Evolutionary conservation across 31 red algal genomes (phyloP).

Genomic region (Odonthalia washingtoniensis): DNA sequence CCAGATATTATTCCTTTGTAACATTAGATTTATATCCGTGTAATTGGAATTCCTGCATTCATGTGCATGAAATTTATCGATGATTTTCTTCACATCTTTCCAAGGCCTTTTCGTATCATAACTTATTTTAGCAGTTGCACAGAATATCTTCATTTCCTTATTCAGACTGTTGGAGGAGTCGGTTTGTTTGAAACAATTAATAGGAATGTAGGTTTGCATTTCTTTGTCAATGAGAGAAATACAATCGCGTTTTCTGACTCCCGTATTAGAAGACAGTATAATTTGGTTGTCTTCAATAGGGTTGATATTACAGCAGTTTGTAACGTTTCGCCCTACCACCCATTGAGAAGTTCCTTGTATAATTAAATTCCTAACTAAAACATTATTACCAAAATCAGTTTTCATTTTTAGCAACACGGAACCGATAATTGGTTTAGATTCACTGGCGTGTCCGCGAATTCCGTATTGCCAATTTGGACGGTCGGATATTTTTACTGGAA

Average conservation of each 20-base stretch:
- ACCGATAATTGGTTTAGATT: conserved; percentile 9
- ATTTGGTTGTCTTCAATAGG: conserved; percentile 33
- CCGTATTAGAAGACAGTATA: neutral
- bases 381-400: conserved; percentile 27
- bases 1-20: neutral
- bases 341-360: conserved; percentile 42
- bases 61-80: conserved; percentile 19
- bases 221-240: conserved; percentile 18
- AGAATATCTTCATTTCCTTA: neutral
- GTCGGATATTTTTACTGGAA: neutral
- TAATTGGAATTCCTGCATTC: neutral
- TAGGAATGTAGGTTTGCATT: conserved; percentile 32
- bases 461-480: conserved; percentile 47
- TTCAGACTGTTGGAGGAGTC: neutral
- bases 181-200: neutral
- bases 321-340: conserved; percentile 50
- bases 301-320: conserved; percentile 10
- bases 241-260: neutral
- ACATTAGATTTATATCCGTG: neutral
- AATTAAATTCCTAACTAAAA: conserved; percentile 25
- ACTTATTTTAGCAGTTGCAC: neutral
- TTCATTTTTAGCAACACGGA: conserved; percentile 16
- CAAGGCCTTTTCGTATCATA: neutral
- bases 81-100: conserved; percentile 6
- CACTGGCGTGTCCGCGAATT: conserved; percentile 10